phyloP scores from a whole-genome alignment of 495 filamentous ascomycete species.

The Lentithecium fluviatile region DNA sequence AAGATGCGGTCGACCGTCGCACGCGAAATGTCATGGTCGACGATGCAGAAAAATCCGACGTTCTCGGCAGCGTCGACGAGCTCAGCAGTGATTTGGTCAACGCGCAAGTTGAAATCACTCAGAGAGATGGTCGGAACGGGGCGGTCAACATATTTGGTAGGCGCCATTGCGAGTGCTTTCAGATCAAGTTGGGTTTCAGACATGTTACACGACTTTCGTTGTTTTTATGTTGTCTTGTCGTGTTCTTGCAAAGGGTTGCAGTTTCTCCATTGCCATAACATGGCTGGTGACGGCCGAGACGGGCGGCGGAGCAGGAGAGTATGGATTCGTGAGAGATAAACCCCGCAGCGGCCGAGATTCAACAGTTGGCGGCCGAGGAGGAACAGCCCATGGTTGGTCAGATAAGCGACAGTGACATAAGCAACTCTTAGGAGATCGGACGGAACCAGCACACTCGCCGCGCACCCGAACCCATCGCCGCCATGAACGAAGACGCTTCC shows the following conservation, averaged over 20 bases:
- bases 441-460: too few species aligned
- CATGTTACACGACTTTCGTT: too few species aligned
- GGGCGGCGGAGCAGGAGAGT: too few species aligned
- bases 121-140: slow-evolving; percentile 59
- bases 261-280: too few species aligned
- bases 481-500: background rate
- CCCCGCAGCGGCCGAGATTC: too few species aligned
- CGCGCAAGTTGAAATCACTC: slow-evolving; percentile 52
- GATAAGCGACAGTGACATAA: too few species aligned
- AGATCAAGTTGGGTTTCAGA: background rate
- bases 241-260: background rate
- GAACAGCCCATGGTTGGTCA: too few species aligned
- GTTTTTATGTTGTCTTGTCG: background rate
- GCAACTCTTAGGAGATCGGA: too few species aligned
- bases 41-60: slow-evolving; percentile 62
- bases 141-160: slow-evolving; percentile 4
- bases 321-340: too few species aligned
- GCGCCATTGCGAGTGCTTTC: background rate
- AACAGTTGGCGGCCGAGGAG: too few species aligned
- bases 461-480: too few species aligned
- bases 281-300: too few species aligned
- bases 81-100: slow-evolving; percentile 54
- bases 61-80: slow-evolving; percentile 59
- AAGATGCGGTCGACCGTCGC: slow-evolving; percentile 57
- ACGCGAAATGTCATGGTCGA: slow-evolving; percentile 55